Conservation (phyloP, 768 basidiomycete species). For the Suillus hirtellus region DNA sequence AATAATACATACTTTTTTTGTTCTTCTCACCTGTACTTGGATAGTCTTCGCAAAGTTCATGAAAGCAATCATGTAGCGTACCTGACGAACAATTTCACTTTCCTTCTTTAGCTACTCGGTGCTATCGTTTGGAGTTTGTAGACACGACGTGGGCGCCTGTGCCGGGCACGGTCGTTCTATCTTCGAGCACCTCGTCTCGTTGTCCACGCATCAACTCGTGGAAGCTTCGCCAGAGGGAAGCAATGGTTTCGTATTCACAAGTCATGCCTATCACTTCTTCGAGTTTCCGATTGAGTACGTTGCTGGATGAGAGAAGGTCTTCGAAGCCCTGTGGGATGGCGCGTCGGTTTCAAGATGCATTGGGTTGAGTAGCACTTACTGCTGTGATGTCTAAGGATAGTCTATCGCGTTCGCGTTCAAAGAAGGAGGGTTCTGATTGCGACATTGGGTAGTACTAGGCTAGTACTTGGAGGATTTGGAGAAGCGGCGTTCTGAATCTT, state of each 20-base stretch:
- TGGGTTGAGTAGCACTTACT: constrained; percentile 39
- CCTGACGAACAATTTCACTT: constrained; percentile 9
- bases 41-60: constrained; percentile 33
- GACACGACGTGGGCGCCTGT: constrained; percentile 69
- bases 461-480: background rate
- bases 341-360: background rate
- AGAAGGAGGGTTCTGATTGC: constrained; percentile 55
- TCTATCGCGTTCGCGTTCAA: constrained; percentile 77
- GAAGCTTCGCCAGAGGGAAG: constrained; percentile 80
- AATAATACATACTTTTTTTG: constrained; percentile 32
- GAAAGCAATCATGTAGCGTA: constrained; percentile 23
- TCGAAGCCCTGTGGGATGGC: constrained; percentile 74
- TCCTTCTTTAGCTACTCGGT: background rate
- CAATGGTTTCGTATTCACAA: constrained; percentile 87
- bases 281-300: constrained; percentile 84
- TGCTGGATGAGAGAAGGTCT: constrained; percentile 80
- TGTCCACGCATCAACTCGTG: constrained; percentile 72
- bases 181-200: constrained; percentile 33
- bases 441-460: constrained; percentile 22
- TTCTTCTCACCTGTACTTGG: constrained; percentile 38
- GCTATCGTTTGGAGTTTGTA: constrained; percentile 27
- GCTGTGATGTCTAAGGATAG: constrained; percentile 73
- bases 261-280: constrained; percentile 94
- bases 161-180: constrained; percentile 51
- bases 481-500: background rate